A percentile compares a stretch with the other conserved stretches of the same genome.
These are phyloP conservation scores for Dipteronia sinensis DNA, from an alignment of 345 rosid species.

Conservation along the genomic window DNA sequence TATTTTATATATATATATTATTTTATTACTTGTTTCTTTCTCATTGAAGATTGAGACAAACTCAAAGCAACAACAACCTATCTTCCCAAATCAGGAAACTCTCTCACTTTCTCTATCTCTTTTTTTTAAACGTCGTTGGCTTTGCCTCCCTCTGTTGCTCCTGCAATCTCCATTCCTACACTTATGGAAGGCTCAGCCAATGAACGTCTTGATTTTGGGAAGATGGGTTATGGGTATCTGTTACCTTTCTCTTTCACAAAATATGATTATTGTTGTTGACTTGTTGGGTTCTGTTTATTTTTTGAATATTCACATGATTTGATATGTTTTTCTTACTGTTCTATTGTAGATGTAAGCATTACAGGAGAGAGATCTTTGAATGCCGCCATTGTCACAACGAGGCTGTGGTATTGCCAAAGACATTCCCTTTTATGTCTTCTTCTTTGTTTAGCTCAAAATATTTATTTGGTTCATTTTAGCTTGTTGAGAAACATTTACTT, in stretches of 20 bases:
- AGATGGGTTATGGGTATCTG: slow-evolving; percentile 87
- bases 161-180: slow-evolving; percentile 24
- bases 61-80: slow-evolving; percentile 11
- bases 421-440: neutral
- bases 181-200: slow-evolving; percentile 65
- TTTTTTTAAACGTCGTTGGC: slow-evolving; percentile 23
- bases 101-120: neutral
- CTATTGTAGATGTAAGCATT: slow-evolving; percentile 75
- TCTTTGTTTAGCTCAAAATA: neutral
- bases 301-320: slow-evolving; percentile 5
- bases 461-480: neutral
- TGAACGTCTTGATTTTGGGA: slow-evolving; percentile 87
- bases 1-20: no score
- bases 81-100: slow-evolving; percentile 33
- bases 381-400: slow-evolving; percentile 99
- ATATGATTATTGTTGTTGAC: neutral
- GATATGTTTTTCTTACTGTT: neutral
- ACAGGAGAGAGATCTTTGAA: slow-evolving; percentile 81
- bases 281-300: neutral
- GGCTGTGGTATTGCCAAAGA: slow-evolving; percentile 48
- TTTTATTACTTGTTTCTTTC: neutral
- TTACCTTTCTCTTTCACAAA: neutral
- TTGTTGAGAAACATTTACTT: neutral
- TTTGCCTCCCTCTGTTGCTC: slow-evolving; percentile 18
- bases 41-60: slow-evolving; percentile 17